phyloP scores from a whole-genome alignment of 768 basidiomycete genomes.

The Lactarius indigo region DNA sequence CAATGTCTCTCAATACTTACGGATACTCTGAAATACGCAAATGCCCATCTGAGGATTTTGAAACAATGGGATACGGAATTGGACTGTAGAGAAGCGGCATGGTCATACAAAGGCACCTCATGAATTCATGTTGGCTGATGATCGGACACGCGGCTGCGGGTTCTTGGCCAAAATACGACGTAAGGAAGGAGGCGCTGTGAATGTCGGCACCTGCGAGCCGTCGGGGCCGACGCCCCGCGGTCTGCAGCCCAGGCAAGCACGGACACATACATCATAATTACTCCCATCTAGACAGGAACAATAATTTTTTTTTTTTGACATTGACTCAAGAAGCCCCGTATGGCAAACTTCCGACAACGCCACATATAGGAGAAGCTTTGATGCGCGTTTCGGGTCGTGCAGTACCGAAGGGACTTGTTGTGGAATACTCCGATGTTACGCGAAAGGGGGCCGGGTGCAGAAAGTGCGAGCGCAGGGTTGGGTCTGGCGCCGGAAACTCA shows the following conservation, averaged over 20 bases:
- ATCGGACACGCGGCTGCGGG: not conserved
- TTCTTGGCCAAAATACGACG: not conserved
- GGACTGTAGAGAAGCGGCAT: not conserved
- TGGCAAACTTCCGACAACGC: slow-evolving; percentile 8
- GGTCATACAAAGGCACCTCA: not conserved
- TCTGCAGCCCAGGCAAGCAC: not conserved
- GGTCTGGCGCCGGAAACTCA: not conserved
- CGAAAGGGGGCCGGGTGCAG: not conserved
- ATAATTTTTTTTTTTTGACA: not conserved
- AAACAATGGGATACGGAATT: not conserved
- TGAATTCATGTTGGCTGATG: not conserved
- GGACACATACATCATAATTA: not conserved
- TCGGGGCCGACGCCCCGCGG: not conserved
- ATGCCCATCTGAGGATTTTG: not conserved
- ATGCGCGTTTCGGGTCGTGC: not conserved
- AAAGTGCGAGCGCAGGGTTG: not conserved
- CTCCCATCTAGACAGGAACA: not conserved
- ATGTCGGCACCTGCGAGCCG: slow-evolving; percentile 2
- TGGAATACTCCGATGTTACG: slow-evolving; percentile 9
- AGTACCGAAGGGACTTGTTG: not conserved
- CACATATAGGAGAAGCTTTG: slow-evolving; percentile 16
- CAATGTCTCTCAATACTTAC: not conserved
- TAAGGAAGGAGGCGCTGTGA: slow-evolving; percentile 3
- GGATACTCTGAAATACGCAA: not conserved
- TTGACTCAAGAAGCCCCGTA: not conserved